Base-by-base conservation (phyloP, 192 early-diverging fungal genomes). In the Linnemannia elongata region DNA sequence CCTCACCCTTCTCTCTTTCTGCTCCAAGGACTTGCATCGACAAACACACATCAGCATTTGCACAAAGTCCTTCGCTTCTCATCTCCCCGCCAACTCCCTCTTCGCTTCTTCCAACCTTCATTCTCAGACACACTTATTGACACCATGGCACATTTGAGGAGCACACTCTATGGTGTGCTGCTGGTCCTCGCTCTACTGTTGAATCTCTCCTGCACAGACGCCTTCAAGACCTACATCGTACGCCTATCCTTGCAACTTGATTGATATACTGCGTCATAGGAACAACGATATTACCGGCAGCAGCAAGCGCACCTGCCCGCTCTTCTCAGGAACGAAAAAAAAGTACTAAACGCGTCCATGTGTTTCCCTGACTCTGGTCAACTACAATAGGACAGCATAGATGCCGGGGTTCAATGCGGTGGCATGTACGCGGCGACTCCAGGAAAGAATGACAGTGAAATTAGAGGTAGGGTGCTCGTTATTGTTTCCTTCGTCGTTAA, bases 151-250 rank as follows among this genome's bases (percentile, higher is more conserved):
- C 70, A 70, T 24, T 75, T 63, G 30, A 77, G 78, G 75, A 77
- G 75, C 42, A 60, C 57, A n/a, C 47, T 83, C 13, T 49, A 30
- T 0, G 22, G 84, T 41, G 47, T 73, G 45, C 44, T 86, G n/a
- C 22, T 86, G 36, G 44, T 69, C 39, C 54, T 77, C 39, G n/a
- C 57, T 39, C 36, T 63, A 4, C 39, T 86, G 22, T 44, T 81
- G 54, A 69, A 86, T 12, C 60, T 86, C 54, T 71, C 74, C 8
- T 72, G 30, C 68, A 79, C 84, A 44, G 78, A 86, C 3, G 84
- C 84, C 30, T 86, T 86, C 70, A 80, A 55, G 49, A 7, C 57
- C 12, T n/a, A n/a, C 3, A 80, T 86, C 74, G 84, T 70, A 86
- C 35, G 84, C 49, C n/a, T 30, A 27, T 30, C 1, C 18, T 75